Conservation (phyloP, 2,329 filamentous ascomycete genomes). For the Trichoderma hamatum region DNA sequence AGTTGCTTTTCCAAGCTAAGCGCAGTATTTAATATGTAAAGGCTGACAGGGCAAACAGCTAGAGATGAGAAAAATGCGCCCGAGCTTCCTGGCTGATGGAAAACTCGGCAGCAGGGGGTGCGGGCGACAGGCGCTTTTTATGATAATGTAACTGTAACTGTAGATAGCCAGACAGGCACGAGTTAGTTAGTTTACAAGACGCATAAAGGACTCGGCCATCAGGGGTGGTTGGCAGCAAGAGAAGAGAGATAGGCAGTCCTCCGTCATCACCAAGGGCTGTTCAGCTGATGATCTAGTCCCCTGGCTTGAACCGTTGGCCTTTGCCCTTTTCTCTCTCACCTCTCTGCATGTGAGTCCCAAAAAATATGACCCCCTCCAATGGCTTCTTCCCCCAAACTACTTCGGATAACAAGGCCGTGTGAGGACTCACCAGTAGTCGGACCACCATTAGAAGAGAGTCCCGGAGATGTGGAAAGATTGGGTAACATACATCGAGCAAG, state of each 20-base stretch:
- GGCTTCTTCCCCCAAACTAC: neutral
- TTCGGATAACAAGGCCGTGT: neutral
- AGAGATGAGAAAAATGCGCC: neutral
- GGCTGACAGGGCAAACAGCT: constrained; percentile 10
- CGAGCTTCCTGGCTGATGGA: constrained; percentile 12
- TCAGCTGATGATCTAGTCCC: constrained; percentile 8
- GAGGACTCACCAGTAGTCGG: constrained; percentile 6
- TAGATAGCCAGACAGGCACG: neutral
- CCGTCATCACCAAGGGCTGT: neutral
- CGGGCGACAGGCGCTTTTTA: constrained; percentile 6
- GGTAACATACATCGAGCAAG: neutral
- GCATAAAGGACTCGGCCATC: neutral
- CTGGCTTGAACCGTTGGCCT: neutral
- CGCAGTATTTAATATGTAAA: constrained; percentile 2
- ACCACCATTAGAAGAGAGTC: neutral
- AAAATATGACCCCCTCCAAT: constrained; percentile 15
- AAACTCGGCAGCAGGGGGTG: constrained; percentile 20
- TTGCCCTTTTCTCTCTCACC: neutral
- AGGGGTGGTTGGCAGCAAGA: neutral
- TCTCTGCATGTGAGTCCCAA: neutral
- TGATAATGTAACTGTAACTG: constrained; percentile 21
- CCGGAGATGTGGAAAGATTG: constrained; percentile 25
- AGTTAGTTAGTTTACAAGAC: neutral
- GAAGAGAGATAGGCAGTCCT: neutral
- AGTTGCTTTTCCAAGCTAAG: constrained; percentile 1